These are phyloP conservation scores for Penicillium sp. DNA, from an alignment of 2,329 filamentous ascomycete genomes.

Conservation along the genomic window DNA sequence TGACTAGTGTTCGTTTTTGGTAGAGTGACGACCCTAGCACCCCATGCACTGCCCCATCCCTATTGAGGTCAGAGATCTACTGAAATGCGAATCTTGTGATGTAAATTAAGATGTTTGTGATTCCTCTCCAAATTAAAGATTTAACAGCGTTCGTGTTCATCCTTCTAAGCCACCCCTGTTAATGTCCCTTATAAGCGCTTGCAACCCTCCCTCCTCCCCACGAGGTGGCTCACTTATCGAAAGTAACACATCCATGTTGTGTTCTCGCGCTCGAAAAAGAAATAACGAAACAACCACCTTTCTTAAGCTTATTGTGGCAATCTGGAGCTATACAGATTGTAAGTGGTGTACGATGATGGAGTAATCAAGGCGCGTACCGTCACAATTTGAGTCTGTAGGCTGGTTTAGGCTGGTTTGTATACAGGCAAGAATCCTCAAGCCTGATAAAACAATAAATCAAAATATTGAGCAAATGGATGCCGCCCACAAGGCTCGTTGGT, in stretches of 20 bases:
- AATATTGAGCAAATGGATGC: constrained; percentile 4
- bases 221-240: background rate
- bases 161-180: too few species aligned
- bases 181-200: too few species aligned
- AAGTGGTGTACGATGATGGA: constrained; percentile 5
- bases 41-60: too few species aligned
- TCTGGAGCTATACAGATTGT: constrained; percentile 7
- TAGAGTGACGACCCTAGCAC: too few species aligned
- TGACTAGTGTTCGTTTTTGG: too few species aligned
- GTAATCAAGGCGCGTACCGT: constrained; percentile 4
- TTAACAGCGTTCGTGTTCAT: too few species aligned
- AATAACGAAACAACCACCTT: constrained; percentile 7
- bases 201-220: too few species aligned
- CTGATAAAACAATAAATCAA: constrained; percentile 4
- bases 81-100: too few species aligned
- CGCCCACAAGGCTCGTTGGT: constrained; percentile 5
- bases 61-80: too few species aligned
- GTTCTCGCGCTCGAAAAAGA: constrained; percentile 4
- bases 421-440: constrained; percentile 6
- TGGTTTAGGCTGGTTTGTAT: constrained; percentile 4
- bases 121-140: too few species aligned
- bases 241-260: constrained; percentile 5
- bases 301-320: constrained; percentile 9
- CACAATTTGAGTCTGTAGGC: constrained; percentile 1
- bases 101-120: too few species aligned